Percentiles rank a stretch among this genome's conserved stretches.
These are phyloP conservation scores for Fusarium redolens DNA, from an alignment of 2,329 filamentous ascomycete species.

Conservation along the genomic window DNA sequence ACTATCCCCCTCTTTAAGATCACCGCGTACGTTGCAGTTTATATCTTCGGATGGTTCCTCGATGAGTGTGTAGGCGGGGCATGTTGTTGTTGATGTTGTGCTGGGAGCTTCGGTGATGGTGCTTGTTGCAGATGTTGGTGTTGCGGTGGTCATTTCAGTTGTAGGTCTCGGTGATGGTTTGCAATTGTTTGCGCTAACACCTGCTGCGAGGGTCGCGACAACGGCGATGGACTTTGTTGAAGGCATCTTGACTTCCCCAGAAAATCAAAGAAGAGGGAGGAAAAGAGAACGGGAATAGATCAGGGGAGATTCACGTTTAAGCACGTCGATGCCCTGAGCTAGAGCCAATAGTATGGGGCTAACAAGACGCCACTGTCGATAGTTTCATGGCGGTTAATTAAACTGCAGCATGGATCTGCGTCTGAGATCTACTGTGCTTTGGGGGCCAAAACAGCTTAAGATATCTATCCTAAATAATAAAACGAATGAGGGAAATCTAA, in stretches of 20 bases:
- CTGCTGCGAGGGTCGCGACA: slow-evolving; percentile 13
- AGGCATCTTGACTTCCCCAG: background rate
- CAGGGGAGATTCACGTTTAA: background rate
- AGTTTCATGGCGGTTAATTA: background rate
- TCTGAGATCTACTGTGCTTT: background rate
- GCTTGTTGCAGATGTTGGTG: background rate
- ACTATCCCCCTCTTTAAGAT: background rate
- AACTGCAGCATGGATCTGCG: background rate
- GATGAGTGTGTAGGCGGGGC: background rate
- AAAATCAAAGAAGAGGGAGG: background rate
- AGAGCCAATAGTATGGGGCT: background rate
- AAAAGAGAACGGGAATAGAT: background rate
- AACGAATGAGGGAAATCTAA: background rate
- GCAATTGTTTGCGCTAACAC: background rate
- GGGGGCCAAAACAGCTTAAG: fast-evolving
- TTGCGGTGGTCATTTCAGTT: background rate
- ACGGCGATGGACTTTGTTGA: slow-evolving; percentile 18
- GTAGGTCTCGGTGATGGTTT: background rate
- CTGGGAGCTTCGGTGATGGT: background rate
- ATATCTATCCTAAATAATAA: background rate
- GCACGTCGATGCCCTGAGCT: background rate
- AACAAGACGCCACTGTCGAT: background rate
- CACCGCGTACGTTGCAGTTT: background rate
- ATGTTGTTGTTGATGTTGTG: background rate
- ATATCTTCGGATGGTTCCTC: background rate